Evolutionary conservation across 129 eudicot species (phyloP).

Genomic region (Apium graveolens): DNA sequence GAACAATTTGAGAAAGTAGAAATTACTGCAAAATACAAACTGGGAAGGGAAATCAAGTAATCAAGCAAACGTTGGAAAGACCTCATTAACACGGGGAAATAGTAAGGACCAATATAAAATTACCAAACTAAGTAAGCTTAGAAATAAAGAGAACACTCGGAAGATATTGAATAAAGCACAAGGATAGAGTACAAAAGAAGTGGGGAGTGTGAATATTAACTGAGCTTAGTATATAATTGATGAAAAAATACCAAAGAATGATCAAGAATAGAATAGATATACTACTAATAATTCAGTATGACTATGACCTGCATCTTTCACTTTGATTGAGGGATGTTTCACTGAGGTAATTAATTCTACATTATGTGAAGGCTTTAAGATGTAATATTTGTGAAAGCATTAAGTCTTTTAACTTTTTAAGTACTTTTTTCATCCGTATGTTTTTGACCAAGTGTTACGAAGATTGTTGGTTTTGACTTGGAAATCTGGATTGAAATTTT

Average conservation of each 20-base stretch:
- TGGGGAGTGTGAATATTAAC: neutral
- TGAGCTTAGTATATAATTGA: neutral
- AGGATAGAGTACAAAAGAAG: too few relatives aligned
- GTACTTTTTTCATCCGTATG: too few relatives aligned
- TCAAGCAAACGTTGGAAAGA: conserved; percentile 1
- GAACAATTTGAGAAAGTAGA: neutral
- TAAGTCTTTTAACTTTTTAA: too few relatives aligned
- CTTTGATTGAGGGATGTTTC: neutral
- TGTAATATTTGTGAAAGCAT: too few relatives aligned
- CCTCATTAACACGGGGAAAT: neutral
- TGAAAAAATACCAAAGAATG: neutral
- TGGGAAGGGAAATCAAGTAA: neutral
- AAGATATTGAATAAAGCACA: neutral
- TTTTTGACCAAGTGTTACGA: too few relatives aligned
- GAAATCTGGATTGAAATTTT: too few relatives aligned
- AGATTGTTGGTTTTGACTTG: too few relatives aligned
- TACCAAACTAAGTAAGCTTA: neutral
- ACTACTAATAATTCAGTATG: neutral
- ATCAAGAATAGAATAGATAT: neutral
- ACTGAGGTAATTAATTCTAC: neutral
- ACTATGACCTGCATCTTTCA: neutral
- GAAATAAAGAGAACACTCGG: neutral
- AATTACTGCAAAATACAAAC: neutral
- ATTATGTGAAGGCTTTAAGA: too few relatives aligned
- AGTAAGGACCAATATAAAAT: neutral